These are phyloP conservation scores for Diaporthe sp. DNA, from an alignment of 2,329 filamentous ascomycete genomes.

Conservation along the genomic window DNA sequence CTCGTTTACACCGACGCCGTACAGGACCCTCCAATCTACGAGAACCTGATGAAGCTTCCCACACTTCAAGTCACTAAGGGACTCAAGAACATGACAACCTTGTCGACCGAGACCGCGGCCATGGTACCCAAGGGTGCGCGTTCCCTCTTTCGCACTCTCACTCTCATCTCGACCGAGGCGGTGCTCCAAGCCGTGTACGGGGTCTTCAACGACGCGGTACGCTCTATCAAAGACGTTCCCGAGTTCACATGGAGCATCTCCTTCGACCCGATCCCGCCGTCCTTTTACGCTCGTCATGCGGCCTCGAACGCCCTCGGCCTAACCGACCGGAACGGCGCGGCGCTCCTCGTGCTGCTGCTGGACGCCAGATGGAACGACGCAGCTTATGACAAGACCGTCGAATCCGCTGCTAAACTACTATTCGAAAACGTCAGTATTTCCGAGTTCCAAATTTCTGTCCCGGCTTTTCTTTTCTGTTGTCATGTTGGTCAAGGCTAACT, in stretches of 20 bases:
- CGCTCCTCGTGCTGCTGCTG: conserved; percentile 20
- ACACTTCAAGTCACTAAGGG: background rate
- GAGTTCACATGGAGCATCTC: conserved; percentile 8
- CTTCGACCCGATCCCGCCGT: conserved; percentile 27
- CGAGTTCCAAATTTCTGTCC: background rate
- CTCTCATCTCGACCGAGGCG: background rate
- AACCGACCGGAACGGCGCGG: background rate
- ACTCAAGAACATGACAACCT: background rate
- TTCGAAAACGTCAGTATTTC: background rate
- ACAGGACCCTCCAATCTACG: background rate
- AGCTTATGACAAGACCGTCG: background rate
- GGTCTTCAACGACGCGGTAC: background rate
- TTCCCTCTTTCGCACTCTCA: background rate
- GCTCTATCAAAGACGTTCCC: background rate
- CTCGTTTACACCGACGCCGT: background rate
- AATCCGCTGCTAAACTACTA: background rate
- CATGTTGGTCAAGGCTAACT: background rate
- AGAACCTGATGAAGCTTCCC: background rate
- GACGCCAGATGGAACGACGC: background rate
- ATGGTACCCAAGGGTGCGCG: background rate
- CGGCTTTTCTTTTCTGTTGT: fast-evolving
- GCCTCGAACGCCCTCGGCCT: background rate
- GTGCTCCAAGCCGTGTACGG: conserved; percentile 17
- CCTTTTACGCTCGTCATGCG: conserved; percentile 13
- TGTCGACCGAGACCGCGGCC: background rate